Conservation (phyloP, 108 stramenopile genomes). For the Nitzschia putrida region DNA sequence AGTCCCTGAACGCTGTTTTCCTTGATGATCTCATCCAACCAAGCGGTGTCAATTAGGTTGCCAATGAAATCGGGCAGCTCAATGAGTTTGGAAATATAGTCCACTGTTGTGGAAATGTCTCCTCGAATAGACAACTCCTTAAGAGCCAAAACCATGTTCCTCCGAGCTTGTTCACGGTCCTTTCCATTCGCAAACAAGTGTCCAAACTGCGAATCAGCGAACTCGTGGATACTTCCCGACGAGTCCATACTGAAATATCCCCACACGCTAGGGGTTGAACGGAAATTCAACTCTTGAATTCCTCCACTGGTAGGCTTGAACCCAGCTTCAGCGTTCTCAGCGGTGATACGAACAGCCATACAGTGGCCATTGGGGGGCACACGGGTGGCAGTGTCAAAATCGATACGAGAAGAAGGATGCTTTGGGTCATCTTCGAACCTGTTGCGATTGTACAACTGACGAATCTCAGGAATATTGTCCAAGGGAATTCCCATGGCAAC, state of each 20-base stretch:
- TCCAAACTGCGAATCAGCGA: constrained; percentile 99
- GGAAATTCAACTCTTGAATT: constrained; percentile 97
- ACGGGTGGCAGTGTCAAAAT: constrained; percentile 67
- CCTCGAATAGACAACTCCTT: constrained; percentile 98
- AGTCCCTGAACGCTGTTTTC: constrained; percentile 45
- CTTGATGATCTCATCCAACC: constrained; percentile 96
- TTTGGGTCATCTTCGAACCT: constrained; percentile 79
- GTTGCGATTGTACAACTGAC: constrained; percentile 87
- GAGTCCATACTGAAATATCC: constrained; percentile 99
- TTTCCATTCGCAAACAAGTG: constrained; percentile 96
- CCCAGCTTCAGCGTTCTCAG: constrained; percentile 98
- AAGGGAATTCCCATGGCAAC: constrained; percentile 99
- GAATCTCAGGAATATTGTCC: constrained; percentile 95
- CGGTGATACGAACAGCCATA: constrained; percentile 98
- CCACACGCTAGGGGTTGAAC: constrained; percentile 98
- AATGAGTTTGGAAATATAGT: constrained; percentile 96
- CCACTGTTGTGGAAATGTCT: constrained; percentile 98
- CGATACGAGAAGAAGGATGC: constrained; percentile 63
- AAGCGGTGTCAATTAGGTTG: constrained; percentile 97
- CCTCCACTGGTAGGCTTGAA: constrained; percentile 98
- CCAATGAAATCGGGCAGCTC: constrained; percentile 91
- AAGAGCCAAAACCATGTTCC: constrained; percentile 95
- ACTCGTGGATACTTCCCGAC: constrained; percentile 98
- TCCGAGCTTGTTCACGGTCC: constrained; percentile 93
- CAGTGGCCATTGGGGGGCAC: constrained; percentile 84